Evolutionary conservation across 441 rosid genomes (phyloP).

Genomic region (Daphne laureola): DNA sequence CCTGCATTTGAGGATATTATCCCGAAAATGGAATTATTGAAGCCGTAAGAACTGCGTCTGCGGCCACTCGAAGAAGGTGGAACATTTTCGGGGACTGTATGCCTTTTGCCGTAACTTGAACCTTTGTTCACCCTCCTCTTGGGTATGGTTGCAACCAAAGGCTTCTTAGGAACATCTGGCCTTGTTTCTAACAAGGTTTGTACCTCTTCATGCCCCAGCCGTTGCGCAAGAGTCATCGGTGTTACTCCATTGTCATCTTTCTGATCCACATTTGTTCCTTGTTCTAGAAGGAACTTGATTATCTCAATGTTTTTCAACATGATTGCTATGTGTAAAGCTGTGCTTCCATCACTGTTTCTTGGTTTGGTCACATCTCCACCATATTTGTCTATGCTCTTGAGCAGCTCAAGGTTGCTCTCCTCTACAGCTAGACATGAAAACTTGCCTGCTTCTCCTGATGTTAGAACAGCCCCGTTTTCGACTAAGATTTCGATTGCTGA

Average conservation of each 20-base stretch:
- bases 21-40: conserved; percentile 66
- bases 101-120: conserved; percentile 50
- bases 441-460: conserved; percentile 43
- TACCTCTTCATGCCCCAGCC: conserved; percentile 67
- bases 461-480: conserved; percentile 59
- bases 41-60: conserved; percentile 34
- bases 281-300: conserved; percentile 54
- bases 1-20: conserved; percentile 59
- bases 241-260: conserved; percentile 78
- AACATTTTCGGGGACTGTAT: conserved; percentile 29
- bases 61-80: conserved; percentile 21
- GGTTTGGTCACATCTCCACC: conserved; percentile 64
- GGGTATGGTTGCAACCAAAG: conserved; percentile 10
- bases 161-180: conserved; percentile 16
- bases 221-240: conserved; percentile 60
- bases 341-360: conserved; percentile 31
- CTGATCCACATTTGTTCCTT: conserved; percentile 60
- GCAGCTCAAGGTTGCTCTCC: conserved; percentile 52
- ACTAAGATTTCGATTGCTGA: conserved; percentile 39
- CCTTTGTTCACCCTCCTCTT: conserved; percentile 15
- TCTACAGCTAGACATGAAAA: conserved; percentile 53
- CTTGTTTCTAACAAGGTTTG: conserved; percentile 25
- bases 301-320: conserved; percentile 63
- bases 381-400: conserved; percentile 37
- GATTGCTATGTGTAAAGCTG: conserved; percentile 66